Base-by-base conservation (phyloP, 805 yeast genomes). In the Metschnikowia rubicola region DNA sequence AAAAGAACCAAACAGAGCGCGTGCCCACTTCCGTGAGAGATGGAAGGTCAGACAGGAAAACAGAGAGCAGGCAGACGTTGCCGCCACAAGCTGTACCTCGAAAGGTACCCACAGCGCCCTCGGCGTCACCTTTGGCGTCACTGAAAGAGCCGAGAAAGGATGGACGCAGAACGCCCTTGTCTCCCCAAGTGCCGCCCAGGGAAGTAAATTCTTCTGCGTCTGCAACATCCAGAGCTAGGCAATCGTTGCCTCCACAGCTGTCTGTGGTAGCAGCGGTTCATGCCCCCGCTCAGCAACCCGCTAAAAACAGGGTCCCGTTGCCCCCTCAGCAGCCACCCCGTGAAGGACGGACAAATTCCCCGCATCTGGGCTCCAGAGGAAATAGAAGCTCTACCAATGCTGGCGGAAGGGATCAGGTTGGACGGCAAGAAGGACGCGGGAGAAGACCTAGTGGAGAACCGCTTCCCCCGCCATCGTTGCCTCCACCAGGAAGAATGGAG, bases 321-420 rank as follows among this genome's bases (percentile, higher is more conserved):
- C 64, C 63, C 9, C 62, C 64, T 10, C 65, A 61, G 37, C 52
- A 50, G 29, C 48, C 50, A 13, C 47, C 53, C n/a, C 39, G 40
- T 21, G 26, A 21, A 21, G 7, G 26, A 21, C 19, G 46, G 36
- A 13, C 13, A 12, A 11, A 13, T 11, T 6, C n/a, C n/a, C 30
- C 37, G 13, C 42, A 33, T 15, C 39, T 13, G 35, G 46, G 43
- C 5, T 45, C 55, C 8, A 39, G 53, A 33, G 48, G 46, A 13
- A 33, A 40, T 32, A 43, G 50, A 39, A 37, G 38, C 12, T 35
- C 45, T 10, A 52, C 53, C 13, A 39, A 61, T 36, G 43, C 50
- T 36, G 62, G 58, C 35, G 53, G 38, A 8, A 45, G 46, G 37
- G 44, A 36, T 39, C 19, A 30, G 26, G 31, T 28, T 30, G 47